Evolutionary conservation across 176 grass and related monocot species (phyloP).

Genomic region (Oryza punctata): DNA sequence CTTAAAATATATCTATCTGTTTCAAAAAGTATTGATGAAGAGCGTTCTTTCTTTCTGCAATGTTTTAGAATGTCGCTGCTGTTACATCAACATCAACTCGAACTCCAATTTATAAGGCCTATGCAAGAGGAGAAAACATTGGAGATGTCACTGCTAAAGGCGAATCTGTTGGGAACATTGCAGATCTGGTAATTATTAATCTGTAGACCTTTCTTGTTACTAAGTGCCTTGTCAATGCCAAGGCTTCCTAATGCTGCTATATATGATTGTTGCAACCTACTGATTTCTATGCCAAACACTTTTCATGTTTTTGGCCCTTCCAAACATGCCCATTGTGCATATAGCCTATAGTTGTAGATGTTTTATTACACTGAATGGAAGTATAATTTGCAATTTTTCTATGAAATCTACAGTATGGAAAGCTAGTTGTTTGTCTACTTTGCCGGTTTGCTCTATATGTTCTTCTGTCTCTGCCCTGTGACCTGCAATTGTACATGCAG

Average conservation of each 20-base stretch:
- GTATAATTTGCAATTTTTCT: not conserved
- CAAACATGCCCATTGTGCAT: not conserved
- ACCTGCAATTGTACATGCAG: conserved; percentile 2
- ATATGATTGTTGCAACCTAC: not conserved
- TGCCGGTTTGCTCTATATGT: not conserved
- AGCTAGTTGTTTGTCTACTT: not conserved
- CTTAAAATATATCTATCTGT: conserved; percentile 21
- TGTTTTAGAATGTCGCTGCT: conserved; percentile 75
- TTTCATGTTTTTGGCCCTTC: not conserved
- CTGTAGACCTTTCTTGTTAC: conserved; percentile 15
- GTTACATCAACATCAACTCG: conserved; percentile 98
- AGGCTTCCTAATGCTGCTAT: too few relatives aligned
- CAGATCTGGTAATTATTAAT: conserved; percentile 83
- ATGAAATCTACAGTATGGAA: not conserved
- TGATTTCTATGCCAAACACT: not conserved
- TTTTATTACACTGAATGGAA: not conserved
- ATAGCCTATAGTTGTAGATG: not conserved
- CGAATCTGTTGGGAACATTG: conserved; percentile 94
- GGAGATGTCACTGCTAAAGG: conserved; percentile 99
- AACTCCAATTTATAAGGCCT: conserved; percentile 97
- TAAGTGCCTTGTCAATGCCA: not conserved
- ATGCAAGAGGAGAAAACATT: conserved; percentile 98
- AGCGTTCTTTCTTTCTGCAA: conserved; percentile 6
- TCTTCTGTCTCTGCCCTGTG: not conserved
- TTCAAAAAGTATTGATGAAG: conserved; percentile 30